These are phyloP conservation scores for Naganishia vaughanmartiniae DNA, from an alignment of 768 basidiomycete species.

Conservation along the genomic window DNA sequence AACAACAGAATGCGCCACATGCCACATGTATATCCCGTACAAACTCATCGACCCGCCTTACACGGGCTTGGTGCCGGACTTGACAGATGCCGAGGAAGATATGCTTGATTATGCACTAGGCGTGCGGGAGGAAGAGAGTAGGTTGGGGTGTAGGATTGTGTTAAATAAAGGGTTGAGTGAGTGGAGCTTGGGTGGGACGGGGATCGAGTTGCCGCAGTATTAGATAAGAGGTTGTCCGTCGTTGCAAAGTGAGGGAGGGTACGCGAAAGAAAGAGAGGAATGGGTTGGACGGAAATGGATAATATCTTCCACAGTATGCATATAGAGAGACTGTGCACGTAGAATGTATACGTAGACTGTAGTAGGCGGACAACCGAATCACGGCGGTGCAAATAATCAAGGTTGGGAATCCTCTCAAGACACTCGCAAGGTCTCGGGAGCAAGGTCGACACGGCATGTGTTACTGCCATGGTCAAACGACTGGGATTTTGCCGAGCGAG, in stretches of 20 bases:
- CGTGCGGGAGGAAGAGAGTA: constrained; percentile 40
- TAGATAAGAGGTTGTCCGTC: not conserved
- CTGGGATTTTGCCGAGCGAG: too few relatives aligned
- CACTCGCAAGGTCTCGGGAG: too few relatives aligned
- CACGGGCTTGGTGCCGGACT: constrained; percentile 33
- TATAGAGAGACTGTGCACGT: too few relatives aligned
- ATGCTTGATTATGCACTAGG: constrained; percentile 49
- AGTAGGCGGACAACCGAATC: too few relatives aligned
- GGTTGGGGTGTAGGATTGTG: constrained; percentile 48
- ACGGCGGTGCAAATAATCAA: too few relatives aligned
- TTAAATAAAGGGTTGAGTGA: constrained; percentile 41
- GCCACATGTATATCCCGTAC: constrained; percentile 45
- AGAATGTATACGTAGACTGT: too few relatives aligned
- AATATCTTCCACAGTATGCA: too few relatives aligned
- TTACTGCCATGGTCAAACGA: too few relatives aligned
- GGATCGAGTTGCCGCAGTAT: constrained; percentile 44
- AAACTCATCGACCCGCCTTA: not conserved
- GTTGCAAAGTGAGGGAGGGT: not conserved
- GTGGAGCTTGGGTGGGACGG: constrained; percentile 38
- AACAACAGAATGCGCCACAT: constrained; percentile 48
- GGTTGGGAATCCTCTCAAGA: too few relatives aligned
- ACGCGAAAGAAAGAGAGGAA: not conserved
- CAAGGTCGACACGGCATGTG: too few relatives aligned
- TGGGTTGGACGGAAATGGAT: too few relatives aligned
- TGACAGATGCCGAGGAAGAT: constrained; percentile 45